These are phyloP conservation scores for Eremothecium coryli DNA, from an alignment of 1,139 yeast species.

Conservation along the genomic window DNA sequence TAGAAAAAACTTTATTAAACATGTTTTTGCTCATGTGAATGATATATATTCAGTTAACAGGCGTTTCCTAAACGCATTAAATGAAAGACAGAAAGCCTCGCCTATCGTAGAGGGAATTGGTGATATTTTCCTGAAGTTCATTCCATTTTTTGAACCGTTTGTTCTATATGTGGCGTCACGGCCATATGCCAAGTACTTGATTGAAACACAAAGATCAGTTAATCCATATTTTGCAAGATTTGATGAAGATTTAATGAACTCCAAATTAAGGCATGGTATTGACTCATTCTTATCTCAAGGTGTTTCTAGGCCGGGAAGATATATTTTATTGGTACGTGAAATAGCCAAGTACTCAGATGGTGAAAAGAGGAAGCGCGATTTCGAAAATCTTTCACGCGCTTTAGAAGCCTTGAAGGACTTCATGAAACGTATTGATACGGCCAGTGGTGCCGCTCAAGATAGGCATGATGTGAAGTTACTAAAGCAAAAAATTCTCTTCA, in stretches of 20 bases:
- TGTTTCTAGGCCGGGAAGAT: slow-evolving; percentile 91
- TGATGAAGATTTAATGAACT: slow-evolving; percentile 86
- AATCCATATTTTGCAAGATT: slow-evolving; percentile 86
- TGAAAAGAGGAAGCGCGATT: slow-evolving; percentile 51
- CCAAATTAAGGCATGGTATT: slow-evolving; percentile 73
- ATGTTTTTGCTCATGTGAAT: slow-evolving; percentile 83
- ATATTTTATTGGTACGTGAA: slow-evolving; percentile 76
- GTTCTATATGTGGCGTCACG: slow-evolving; percentile 93
- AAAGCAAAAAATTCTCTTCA: slow-evolving; percentile 62
- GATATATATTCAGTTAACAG: slow-evolving; percentile 81
- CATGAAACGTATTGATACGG: slow-evolving; percentile 72
- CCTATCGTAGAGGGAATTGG: slow-evolving; percentile 83
- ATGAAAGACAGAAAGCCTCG: slow-evolving; percentile 78
- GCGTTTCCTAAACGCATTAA: slow-evolving; percentile 77
- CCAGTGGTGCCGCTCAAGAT: slow-evolving; percentile 92
- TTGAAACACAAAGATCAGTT: slow-evolving; percentile 86
- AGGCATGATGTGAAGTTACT: slow-evolving; percentile 81
- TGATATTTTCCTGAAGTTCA: slow-evolving; percentile 75
- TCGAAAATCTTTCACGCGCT: slow-evolving; percentile 61
- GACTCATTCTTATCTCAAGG: slow-evolving; percentile 93
- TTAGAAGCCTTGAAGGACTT: slow-evolving; percentile 68
- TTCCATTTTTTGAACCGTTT: slow-evolving; percentile 85
- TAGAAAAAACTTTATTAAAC: slow-evolving; percentile 80
- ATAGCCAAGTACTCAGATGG: slow-evolving; percentile 68
- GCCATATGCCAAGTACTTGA: slow-evolving; percentile 90